Percentiles rank a stretch among this genome's conserved stretches.
These are phyloP conservation scores for Paraconiothyrium brasiliense DNA, from an alignment of 2,329 filamentous ascomycete species.

Conservation along the genomic window DNA sequence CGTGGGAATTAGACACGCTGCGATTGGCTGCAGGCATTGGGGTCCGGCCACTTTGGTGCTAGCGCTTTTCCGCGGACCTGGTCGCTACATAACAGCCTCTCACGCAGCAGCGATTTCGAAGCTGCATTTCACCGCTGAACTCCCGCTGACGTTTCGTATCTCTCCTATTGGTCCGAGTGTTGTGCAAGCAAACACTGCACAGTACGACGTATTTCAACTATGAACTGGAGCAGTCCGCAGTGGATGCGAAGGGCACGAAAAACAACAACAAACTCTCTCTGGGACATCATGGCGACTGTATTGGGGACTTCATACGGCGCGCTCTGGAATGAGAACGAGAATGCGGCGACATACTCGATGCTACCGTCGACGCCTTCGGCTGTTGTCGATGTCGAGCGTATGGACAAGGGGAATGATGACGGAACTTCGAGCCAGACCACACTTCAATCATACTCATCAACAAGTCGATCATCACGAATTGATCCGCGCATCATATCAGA, in stretches of 20 bases:
- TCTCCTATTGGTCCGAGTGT: not conserved
- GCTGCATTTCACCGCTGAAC: constrained; percentile 2
- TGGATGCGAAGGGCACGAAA: constrained; percentile 5
- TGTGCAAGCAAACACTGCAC: not conserved
- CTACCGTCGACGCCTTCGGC: not conserved
- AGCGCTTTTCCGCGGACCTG: not conserved
- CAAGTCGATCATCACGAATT: not conserved
- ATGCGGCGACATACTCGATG: not conserved
- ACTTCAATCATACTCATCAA: not conserved
- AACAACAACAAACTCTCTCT: not conserved
- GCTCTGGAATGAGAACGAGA: not conserved
- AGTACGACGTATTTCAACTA: not conserved
- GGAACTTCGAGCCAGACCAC: constrained; percentile 1
- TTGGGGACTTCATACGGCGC: constrained; percentile 5
- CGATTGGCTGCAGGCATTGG: not conserved
- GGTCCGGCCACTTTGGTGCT: not conserved
- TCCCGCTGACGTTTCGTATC: not conserved
- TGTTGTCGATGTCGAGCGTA: not conserved
- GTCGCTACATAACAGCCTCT: constrained; percentile 7
- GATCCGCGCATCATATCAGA: constrained; percentile 50
- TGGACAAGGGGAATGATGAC: not conserved
- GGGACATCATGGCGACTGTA: constrained; percentile 1
- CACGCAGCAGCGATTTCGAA: constrained; percentile 4
- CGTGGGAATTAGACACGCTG: not conserved
- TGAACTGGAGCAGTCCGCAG: not conserved